A percentile compares a stretch with the other conserved stretches of the same genome.
Evolutionary conservation across 805 yeast genomes (phyloP).

Genomic region (Saccharomycopsis malanga): DNA sequence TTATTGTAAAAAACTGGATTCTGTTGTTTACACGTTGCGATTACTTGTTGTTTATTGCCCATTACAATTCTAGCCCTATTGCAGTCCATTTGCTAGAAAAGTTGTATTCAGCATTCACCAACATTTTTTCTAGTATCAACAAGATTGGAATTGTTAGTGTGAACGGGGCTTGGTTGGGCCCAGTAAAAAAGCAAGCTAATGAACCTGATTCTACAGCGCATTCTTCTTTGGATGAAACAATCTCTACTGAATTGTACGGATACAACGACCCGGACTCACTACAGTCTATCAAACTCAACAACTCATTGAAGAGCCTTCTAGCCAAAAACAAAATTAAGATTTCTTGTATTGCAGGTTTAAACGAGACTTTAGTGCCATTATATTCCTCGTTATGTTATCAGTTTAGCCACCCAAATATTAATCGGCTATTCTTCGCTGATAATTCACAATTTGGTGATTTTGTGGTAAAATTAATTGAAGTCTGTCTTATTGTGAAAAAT

Average conservation of each 20-base stretch:
- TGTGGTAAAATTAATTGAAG: constrained; percentile 61
- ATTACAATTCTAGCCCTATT: constrained; percentile 94
- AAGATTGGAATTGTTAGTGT: constrained; percentile 73
- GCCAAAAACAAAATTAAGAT: constrained; percentile 61
- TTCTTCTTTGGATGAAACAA: constrained; percentile 70
- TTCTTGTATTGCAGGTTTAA: constrained; percentile 78
- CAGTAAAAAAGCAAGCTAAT: constrained; percentile 48
- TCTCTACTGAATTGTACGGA: constrained; percentile 76
- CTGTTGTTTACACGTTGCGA: constrained; percentile 36
- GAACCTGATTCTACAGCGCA: background rate
- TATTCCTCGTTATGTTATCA: constrained; percentile 83
- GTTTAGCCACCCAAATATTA: constrained; percentile 82
- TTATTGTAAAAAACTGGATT: constrained; percentile 34
- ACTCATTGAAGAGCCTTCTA: constrained; percentile 59
- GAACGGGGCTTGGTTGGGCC: constrained; percentile 95
- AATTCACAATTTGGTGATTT: constrained; percentile 67
- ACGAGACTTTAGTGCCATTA: constrained; percentile 88
- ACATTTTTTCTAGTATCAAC: constrained; percentile 30
- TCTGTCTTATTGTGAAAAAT: constrained; percentile 70
- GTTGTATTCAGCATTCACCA: constrained; percentile 53
- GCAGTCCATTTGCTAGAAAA: constrained; percentile 68
- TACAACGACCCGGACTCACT: constrained; percentile 72
- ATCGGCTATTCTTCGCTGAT: constrained; percentile 85
- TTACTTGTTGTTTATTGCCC: constrained; percentile 68
- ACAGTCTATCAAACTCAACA: constrained; percentile 63